Evolutionary conservation across 345 rosid species (phyloP).

Genomic region (Acer campestre): DNA sequence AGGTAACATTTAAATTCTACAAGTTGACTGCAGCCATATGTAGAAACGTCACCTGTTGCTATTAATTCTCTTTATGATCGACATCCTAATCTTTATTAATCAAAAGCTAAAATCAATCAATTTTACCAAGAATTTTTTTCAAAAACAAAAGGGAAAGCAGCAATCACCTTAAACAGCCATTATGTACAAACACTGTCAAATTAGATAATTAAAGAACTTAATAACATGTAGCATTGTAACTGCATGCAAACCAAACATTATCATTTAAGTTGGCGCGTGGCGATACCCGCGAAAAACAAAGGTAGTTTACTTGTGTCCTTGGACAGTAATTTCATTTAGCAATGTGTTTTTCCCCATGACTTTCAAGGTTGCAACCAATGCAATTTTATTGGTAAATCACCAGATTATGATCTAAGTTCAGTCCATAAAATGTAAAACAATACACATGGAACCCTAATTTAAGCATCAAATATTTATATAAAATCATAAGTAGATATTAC

Average conservation of each 20-base stretch:
- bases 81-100: background rate
- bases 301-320: too few relatives aligned
- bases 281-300: too few relatives aligned
- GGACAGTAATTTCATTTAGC: background rate
- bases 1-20: background rate
- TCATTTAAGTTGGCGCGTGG: background rate
- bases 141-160: background rate
- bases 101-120: conserved; percentile 3
- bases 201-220: background rate
- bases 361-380: background rate
- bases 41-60: background rate
- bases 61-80: background rate
- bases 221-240: conserved; percentile 2
- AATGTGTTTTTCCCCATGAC: background rate
- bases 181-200: conserved; percentile 2
- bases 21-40: background rate
- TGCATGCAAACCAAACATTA: background rate
- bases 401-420: conserved; percentile 15
- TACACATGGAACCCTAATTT: background rate
- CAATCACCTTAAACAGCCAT: background rate
- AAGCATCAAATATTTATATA: background rate
- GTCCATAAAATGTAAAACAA: conserved; percentile 7
- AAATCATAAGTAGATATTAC: background rate
- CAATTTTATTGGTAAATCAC: background rate
- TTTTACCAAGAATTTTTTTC: background rate